phyloP scores from a whole-genome alignment of 768 basidiomycete genomes.

The Terana coerulea region DNA sequence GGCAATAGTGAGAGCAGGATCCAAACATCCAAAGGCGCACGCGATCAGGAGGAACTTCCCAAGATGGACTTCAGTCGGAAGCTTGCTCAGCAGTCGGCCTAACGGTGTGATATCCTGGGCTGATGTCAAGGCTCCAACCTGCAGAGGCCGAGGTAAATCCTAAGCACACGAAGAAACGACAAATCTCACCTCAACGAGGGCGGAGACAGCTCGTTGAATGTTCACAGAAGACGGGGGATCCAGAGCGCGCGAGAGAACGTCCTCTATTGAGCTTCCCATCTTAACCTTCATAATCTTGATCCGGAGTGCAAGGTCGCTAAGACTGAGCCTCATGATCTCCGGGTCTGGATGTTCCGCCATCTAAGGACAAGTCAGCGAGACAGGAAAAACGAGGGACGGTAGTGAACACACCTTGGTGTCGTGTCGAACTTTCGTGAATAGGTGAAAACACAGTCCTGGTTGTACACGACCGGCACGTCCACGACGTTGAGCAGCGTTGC shows the following conservation, averaged over 20 bases:
- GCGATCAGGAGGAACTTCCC: conserved; percentile 90
- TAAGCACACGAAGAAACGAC: not conserved
- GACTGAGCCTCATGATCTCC: conserved; percentile 91
- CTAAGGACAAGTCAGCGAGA: conserved; percentile 35
- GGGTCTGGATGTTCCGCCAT: conserved; percentile 88
- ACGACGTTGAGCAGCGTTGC: conserved; percentile 85
- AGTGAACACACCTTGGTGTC: conserved; percentile 61
- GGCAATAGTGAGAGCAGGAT: conserved; percentile 95
- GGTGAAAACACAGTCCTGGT: conserved; percentile 87
- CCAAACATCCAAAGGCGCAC: conserved; percentile 82
- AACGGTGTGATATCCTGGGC: conserved; percentile 92
- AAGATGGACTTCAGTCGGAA: conserved; percentile 94
- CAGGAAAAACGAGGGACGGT: not conserved
- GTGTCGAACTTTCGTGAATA: conserved; percentile 86
- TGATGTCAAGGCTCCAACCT: conserved; percentile 76
- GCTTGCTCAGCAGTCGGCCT: conserved; percentile 83
- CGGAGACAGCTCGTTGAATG: conserved; percentile 84
- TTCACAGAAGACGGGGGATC: conserved; percentile 88
- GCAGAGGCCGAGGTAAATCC: conserved; percentile 30
- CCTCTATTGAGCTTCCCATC: conserved; percentile 81
- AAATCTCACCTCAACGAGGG: conserved; percentile 75
- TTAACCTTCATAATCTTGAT: conserved; percentile 94
- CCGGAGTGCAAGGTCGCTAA: conserved; percentile 86
- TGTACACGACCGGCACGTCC: conserved; percentile 92
- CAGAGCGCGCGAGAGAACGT: conserved; percentile 80